Conservation (phyloP, 331 rosid genomes). For the Saraca asoca region DNA sequence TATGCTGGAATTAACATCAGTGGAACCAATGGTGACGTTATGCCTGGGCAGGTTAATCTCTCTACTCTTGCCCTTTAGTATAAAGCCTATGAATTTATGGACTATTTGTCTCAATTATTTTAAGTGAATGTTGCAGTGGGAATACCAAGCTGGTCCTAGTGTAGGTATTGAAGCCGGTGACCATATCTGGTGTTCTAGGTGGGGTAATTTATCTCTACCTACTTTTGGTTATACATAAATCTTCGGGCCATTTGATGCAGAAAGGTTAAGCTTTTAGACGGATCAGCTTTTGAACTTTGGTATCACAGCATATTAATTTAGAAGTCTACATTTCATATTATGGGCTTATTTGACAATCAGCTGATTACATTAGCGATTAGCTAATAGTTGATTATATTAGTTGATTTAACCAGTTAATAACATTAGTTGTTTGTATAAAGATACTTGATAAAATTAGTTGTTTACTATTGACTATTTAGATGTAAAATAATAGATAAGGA, state of each 20-base stretch:
- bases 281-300: neutral
- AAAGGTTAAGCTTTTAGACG: conserved; percentile 9
- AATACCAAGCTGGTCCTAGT: conserved; percentile 92
- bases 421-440: too few relatives aligned
- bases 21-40: conserved; percentile 98
- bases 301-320: neutral
- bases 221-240: conserved; percentile 1
- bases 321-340: too few relatives aligned
- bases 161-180: conserved; percentile 87
- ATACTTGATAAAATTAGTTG: too few relatives aligned
- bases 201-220: conserved; percentile 67
- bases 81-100: conserved; percentile 28
- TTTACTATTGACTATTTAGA: too few relatives aligned
- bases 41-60: conserved; percentile 95
- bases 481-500: too few relatives aligned
- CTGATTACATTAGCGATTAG: too few relatives aligned
- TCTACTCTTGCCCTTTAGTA: conserved; percentile 25
- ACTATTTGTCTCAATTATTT: conserved; percentile 17
- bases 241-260: conserved; percentile 20
- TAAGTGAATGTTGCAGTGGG: conserved; percentile 70
- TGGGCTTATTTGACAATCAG: too few relatives aligned
- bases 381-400: too few relatives aligned
- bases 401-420: too few relatives aligned
- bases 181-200: conserved; percentile 84
- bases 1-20: conserved; percentile 95